Evolutionary conservation across 768 basidiomycete species (phyloP).

Genomic region (Mrakia blollopis): DNA sequence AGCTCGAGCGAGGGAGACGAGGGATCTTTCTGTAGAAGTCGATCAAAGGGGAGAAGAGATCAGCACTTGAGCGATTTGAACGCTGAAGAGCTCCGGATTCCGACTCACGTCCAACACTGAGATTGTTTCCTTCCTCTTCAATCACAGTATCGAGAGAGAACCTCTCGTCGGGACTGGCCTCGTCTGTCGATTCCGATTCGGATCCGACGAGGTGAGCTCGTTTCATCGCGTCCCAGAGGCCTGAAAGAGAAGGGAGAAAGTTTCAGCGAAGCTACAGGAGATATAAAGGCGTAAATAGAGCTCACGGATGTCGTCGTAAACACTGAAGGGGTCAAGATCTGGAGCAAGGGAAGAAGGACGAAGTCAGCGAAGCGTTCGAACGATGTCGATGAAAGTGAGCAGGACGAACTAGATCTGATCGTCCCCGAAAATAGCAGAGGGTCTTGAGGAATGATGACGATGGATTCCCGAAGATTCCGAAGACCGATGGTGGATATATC

Average conservation of each 20-base stretch:
- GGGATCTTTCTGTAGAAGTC: constrained; percentile 50
- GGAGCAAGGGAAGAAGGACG: too few relatives aligned
- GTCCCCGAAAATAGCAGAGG: constrained; percentile 49
- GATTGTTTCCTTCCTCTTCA: constrained; percentile 79
- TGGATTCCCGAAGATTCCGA: constrained; percentile 52
- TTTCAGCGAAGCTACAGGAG: background rate
- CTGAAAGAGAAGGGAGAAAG: background rate
- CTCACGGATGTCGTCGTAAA: constrained; percentile 61
- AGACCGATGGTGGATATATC: constrained; percentile 79
- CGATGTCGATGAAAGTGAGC: too few relatives aligned
- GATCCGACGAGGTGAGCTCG: constrained; percentile 75
- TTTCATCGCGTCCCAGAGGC: constrained; percentile 83
- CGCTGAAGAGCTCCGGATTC: background rate
- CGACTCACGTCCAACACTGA: constrained; percentile 54
- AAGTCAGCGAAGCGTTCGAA: too few relatives aligned
- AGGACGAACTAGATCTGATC: constrained; percentile 51
- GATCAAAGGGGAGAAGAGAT: background rate
- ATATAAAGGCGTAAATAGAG: background rate
- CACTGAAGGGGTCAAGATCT: constrained; percentile 79
- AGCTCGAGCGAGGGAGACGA: constrained; percentile 84
- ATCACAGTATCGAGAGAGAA: constrained; percentile 79
- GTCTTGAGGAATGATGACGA: constrained; percentile 41
- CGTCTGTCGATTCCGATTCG: constrained; percentile 33
- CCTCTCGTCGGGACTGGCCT: constrained; percentile 44
- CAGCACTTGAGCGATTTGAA: background rate